Evolutionary conservation across 2,329 filamentous ascomycete genomes (phyloP), one percentile per base, ranked within the genome.

Genomic region (Parastagonospora avenae): DNA sequence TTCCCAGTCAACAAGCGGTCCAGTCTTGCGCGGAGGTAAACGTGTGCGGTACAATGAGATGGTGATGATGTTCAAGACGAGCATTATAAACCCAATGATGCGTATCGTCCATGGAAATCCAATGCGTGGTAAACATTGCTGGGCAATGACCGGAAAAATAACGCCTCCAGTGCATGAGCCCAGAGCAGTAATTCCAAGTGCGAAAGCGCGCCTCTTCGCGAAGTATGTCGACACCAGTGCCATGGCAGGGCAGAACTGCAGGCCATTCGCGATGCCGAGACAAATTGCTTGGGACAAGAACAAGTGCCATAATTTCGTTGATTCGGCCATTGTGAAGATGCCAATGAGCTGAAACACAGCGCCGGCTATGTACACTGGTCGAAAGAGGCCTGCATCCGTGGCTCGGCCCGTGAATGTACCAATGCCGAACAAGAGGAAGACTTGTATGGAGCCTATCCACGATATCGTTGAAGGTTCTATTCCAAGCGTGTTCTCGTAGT

Each of bases 101-200:
- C 85, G 76, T 32, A 87, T 79, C 0, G 86, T 86, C 84, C 85
- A 88, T 0, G 77, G 77, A 60, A 87, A 89, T n/a, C 67, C 68
- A 16, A 70, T 32, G 10, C 46, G 58, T 19, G 66, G 65, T 9
- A 71, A 49, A 24, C 64, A 68, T 46, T 69, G 63, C 46, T 68
- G 64, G 11, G 64, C 67, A 24, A 71, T 64, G n/a, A 70, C 51
- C 15, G 68, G 68, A 27, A 70, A 70, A 1, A 72, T 50, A 9
- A 72, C 55, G 14, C 68, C 68, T 5, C 68, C 68, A 4, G 66
- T 67, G 15, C 62, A 65, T 8, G 62, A 60, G 8, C 68, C 68
- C 2, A 67, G 38, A 0, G 68, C 61, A 8, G 65, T 64, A 16
- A 72, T 46, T 2, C 68, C 68, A 1, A 71, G 50, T 10, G 68